Evolutionary conservation across 345 rosid genomes (phyloP).

Genomic region (Raphanus raphanistrum): DNA sequence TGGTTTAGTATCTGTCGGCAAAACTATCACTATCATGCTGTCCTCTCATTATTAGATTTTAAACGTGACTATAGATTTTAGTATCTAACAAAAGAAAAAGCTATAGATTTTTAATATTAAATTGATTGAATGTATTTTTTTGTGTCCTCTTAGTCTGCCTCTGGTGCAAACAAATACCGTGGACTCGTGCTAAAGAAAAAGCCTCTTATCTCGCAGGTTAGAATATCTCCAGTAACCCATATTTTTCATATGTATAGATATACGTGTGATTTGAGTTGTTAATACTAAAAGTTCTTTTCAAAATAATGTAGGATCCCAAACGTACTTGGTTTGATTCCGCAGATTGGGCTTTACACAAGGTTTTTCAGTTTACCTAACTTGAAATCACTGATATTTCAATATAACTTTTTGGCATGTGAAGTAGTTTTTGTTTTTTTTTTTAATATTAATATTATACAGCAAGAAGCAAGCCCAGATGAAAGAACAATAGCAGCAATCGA

Average conservation of each 20-base stretch:
- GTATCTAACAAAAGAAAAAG: neutral
- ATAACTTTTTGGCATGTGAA: neutral
- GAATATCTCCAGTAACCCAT: neutral
- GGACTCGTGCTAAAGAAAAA: conserved; percentile 84
- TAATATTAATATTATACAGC: conserved; percentile 45
- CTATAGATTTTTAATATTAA: neutral
- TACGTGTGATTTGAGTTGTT: conserved; percentile 1
- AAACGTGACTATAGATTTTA: neutral
- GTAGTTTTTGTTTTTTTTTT: neutral
- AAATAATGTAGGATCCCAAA: conserved; percentile 54
- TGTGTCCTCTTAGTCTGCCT: conserved; percentile 26
- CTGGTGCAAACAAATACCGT: conserved; percentile 57
- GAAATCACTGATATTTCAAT: neutral
- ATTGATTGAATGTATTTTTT: neutral
- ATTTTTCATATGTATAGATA: neutral
- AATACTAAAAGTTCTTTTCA: neutral
- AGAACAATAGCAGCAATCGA: conserved; percentile 56
- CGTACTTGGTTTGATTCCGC: conserved; percentile 96
- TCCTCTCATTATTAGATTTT: neutral
- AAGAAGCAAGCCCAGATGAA: conserved; percentile 58
- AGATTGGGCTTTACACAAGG: conserved; percentile 89
- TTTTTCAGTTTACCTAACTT: conserved; percentile 29
- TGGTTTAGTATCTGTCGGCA: conserved; percentile 26
- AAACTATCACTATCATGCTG: neutral
- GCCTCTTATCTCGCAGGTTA: conserved; percentile 50